Conservation (phyloP, 345 rosid genomes). For the Diplotaxis tenuifolia region DNA sequence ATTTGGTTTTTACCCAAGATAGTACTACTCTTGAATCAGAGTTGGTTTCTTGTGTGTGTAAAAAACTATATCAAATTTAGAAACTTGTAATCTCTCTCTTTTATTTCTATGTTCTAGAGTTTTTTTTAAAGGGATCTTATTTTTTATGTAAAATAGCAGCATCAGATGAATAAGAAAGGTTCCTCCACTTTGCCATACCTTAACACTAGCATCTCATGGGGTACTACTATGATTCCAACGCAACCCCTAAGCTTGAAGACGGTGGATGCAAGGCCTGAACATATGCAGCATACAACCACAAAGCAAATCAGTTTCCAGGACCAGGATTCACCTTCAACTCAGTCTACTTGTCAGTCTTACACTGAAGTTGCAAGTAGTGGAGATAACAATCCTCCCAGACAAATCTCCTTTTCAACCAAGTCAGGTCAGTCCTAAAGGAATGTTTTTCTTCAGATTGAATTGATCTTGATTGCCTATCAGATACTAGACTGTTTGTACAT, state of each 20-base stretch:
- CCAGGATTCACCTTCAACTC: slow-evolving; percentile 66
- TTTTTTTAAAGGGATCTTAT: too few species aligned
- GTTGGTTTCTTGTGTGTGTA: too few species aligned
- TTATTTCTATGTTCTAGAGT: too few species aligned
- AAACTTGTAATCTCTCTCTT: too few species aligned
- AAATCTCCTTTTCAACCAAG: slow-evolving; percentile 28
- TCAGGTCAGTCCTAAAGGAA: slow-evolving; percentile 29
- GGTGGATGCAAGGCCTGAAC: slow-evolving; percentile 46
- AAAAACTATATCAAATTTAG: too few species aligned
- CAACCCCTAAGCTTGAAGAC: slow-evolving; percentile 51
- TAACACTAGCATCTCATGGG: slow-evolving; percentile 46
- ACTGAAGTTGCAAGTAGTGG: slow-evolving; percentile 54
- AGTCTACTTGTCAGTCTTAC: slow-evolving; percentile 69
- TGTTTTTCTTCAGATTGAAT: background rate
- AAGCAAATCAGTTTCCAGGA: slow-evolving; percentile 59
- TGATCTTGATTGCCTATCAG: slow-evolving; percentile 2
- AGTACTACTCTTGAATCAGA: too few species aligned
- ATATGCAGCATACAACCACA: slow-evolving; percentile 30
- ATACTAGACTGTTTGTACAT: background rate
- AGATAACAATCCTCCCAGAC: slow-evolving; percentile 40
- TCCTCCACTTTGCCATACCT: slow-evolving; percentile 39
- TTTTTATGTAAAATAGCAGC: too few species aligned
- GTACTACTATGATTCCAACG: slow-evolving; percentile 36
- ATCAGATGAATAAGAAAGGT: slow-evolving; percentile 43
- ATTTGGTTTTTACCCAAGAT: slow-evolving; percentile 27